Base-by-base conservation (phyloP, 2,329 filamentous ascomycete genomes). In the Aplosporella prunicola region DNA sequence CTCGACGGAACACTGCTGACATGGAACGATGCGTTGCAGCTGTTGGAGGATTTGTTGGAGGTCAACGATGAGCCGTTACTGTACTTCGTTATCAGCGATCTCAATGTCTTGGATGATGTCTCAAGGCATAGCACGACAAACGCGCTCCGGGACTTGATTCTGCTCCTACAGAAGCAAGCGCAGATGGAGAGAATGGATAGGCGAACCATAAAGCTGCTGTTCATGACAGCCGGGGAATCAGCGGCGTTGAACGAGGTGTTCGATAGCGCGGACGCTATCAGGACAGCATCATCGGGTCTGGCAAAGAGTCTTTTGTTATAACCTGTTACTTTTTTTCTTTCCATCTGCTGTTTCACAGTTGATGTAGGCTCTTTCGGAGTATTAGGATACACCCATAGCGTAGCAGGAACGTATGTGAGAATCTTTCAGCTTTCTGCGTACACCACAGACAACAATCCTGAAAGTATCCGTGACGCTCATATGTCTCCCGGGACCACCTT, bases 181-280 rank as follows among this genome's bases (percentile, higher is more conserved):
- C 11, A 11, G 18, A 9, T 4, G 8, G 8, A 7, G 8, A 16
- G 8, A 7, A 9, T 16, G n/a, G 9, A 13, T 5, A 10, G 33
- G 9, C 8, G 23, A 4, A 8, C 23, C 9, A 16, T 28, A 7
- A 35, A 28, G 33, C 5, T 35, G 5, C 17, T 35, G 11, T 29
- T 23, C n/a, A 35, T 20, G 7, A 28, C 33, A 2, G 33, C 13
- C 5, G 33, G 33, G 4, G 11, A 28, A 18, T 28, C 17, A 6
- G 13, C 10, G 9, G 33, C 24, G 4, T 27, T 35, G 18, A 35
- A 29, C 63, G 45, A 64, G 24, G 29, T 63, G 47, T 41, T 70
- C 68, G 48, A 70, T 52, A 9, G 43, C 57, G 10, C n/a, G n/a
- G n/a, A n/a, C n/a, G n/a, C n/a, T n/a, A n/a, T n/a, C n/a, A n/a